Conservation (phyloP, 257 asterid genomes). For the Solanum sitiens region DNA sequence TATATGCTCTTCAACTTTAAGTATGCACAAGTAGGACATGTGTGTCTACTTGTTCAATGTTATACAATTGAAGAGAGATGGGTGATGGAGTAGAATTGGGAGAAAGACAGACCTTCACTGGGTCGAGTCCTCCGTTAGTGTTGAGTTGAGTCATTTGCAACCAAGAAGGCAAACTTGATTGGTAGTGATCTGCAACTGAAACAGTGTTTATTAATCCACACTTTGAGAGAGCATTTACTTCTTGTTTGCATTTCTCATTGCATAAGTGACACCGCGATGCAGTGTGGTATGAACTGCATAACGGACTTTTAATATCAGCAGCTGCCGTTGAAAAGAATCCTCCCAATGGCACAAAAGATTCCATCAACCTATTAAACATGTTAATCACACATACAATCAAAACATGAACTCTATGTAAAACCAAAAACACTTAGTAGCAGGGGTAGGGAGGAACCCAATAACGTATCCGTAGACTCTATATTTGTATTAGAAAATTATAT, state of each 20-base stretch:
- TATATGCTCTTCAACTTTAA: background rate
- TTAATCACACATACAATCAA: background rate
- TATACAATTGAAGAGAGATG: background rate
- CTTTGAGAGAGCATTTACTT: slow-evolving; percentile 31
- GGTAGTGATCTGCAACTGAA: slow-evolving; percentile 22
- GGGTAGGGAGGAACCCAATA: too few relatives aligned
- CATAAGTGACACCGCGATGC: slow-evolving; percentile 45
- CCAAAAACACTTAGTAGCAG: too few relatives aligned
- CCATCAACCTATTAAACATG: slow-evolving; percentile 69
- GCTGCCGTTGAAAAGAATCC: slow-evolving; percentile 72
- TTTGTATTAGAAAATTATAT: too few relatives aligned
- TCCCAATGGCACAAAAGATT: slow-evolving; percentile 91
- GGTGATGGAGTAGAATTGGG: background rate
- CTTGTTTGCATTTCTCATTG: slow-evolving; percentile 64
- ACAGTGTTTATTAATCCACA: slow-evolving; percentile 10
- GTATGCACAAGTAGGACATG: background rate
- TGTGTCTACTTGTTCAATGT: too few relatives aligned
- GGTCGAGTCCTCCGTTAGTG: slow-evolving; percentile 6
- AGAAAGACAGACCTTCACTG: slow-evolving; percentile 39
- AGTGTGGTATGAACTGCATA: slow-evolving; percentile 22
- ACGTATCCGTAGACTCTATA: too few relatives aligned
- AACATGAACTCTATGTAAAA: too few relatives aligned
- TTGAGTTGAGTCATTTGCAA: slow-evolving; percentile 28
- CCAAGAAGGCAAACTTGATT: slow-evolving; percentile 45
- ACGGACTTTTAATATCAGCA: slow-evolving; percentile 35